These are phyloP conservation scores for Cyberlindnera mrakii DNA, from an alignment of 805 yeast genomes.

Conservation along the genomic window DNA sequence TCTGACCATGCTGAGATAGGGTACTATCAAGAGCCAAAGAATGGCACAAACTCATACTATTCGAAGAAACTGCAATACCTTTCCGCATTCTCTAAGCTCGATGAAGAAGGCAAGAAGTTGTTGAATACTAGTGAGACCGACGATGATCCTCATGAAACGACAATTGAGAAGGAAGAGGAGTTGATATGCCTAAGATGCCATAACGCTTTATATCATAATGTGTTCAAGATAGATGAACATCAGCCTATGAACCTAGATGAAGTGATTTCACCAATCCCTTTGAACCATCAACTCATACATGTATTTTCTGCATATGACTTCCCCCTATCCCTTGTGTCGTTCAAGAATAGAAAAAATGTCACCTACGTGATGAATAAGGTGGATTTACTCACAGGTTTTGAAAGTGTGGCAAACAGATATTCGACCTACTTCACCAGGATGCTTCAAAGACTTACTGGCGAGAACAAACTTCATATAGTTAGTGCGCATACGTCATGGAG, in stretches of 20 bases:
- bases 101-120: constrained; percentile 18
- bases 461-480: constrained; percentile 33
- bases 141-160: background rate
- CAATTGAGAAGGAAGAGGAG: constrained; percentile 1
- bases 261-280: constrained; percentile 33
- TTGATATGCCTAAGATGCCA: constrained; percentile 50
- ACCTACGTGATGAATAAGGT: constrained; percentile 32
- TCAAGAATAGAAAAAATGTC: constrained; percentile 19
- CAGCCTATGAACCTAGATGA: constrained; percentile 25
- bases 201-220: constrained; percentile 40
- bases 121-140: constrained; percentile 5
- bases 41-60: constrained; percentile 5
- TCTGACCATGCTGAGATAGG: constrained; percentile 34
- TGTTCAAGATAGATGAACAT: constrained; percentile 31
- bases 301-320: constrained; percentile 66
- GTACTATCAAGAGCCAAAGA: constrained; percentile 31
- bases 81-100: constrained; percentile 18
- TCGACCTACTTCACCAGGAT: constrained; percentile 25
- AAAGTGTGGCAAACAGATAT: constrained; percentile 27
- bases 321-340: constrained; percentile 40
- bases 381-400: constrained; percentile 37
- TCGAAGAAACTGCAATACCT: constrained; percentile 13
- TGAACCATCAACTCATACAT: constrained; percentile 44
- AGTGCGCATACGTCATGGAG: constrained; percentile 54
- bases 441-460: constrained; percentile 29